A percentile compares a stretch with the other conserved stretches of the same genome.
phyloP scores from a whole-genome alignment of 2,329 filamentous ascomycete genomes.

The Neofusicoccum parvum region DNA sequence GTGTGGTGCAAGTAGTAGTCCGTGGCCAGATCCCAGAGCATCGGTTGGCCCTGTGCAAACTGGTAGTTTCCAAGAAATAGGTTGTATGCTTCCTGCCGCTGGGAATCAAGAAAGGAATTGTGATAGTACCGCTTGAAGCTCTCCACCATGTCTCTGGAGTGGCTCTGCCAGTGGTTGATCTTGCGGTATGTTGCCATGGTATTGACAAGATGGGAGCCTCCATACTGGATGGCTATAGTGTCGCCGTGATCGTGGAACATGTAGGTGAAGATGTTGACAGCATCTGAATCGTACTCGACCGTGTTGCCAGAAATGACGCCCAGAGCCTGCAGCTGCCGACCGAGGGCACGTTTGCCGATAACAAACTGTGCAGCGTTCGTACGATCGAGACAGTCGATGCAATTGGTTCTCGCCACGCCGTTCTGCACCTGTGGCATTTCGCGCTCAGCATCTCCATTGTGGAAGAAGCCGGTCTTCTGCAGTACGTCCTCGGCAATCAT shows the following conservation, averaged over 20 bases:
- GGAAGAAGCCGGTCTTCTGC: conserved; percentile 87
- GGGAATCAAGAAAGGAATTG: conserved; percentile 96
- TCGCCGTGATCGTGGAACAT: conserved; percentile 99
- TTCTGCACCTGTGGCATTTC: conserved; percentile 76
- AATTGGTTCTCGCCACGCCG: conserved; percentile 91
- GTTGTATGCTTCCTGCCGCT: conserved; percentile 97
- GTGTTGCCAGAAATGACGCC: conserved; percentile 79
- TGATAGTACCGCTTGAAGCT: conserved; percentile 99
- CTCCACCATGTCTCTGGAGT: conserved; percentile 97
- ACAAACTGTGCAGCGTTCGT: conserved; percentile 98
- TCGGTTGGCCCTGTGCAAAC: conserved; percentile 81
- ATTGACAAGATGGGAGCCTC: conserved; percentile 95
- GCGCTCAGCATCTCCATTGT: conserved; percentile 76
- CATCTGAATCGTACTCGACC: conserved; percentile 92
- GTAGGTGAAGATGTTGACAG: conserved; percentile 92
- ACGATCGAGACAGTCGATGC: conserved; percentile 94
- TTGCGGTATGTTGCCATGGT: conserved; percentile 99
- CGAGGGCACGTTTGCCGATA: conserved; percentile 90
- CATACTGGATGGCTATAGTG: conserved; percentile 96
- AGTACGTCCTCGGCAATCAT: conserved; percentile 86
- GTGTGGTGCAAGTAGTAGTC: conserved; percentile 96
- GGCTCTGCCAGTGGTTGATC: conserved; percentile 98
- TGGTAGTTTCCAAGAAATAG: conserved; percentile 96
- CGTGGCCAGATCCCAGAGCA: conserved; percentile 94
- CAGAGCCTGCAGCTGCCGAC: conserved; percentile 87